Base-by-base conservation (phyloP, 352 stramenopile genomes). In the Thalassiosira exigua region DNA sequence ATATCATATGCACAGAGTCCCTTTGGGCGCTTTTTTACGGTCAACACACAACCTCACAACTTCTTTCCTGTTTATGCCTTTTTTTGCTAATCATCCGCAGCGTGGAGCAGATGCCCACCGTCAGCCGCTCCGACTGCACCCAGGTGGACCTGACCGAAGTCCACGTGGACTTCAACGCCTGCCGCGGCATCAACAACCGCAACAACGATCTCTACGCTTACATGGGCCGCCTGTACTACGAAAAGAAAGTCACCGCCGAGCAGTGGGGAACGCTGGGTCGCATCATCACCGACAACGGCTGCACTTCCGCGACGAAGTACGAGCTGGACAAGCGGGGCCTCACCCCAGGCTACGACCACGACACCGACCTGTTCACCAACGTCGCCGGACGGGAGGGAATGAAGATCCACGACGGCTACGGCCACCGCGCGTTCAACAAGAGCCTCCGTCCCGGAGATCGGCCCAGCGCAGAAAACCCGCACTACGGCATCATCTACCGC, bases 121-220 rank as follows among this genome's bases (percentile, higher is more conserved):
- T 84, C 3, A 79, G 56, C 21, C 53, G 79, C 5, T 70, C 60
- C 27, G 79, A 87, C 46, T 87, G 79, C 52, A 87, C 79, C 41
- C 39, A 87, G 65, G 60, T 84, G 33, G 60, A 81, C 42, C 12
- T 84, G 3, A 71, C 59, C 14, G 17, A 0, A 19, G 50, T 87
- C 21, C 22, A 74, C n/a, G 46, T 88, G 3, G 57, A 83, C 19
- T 88, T 86, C 67, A 85, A 85, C 27, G 71, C 81, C 53, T 88
- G 81, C 58, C 60, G 76, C 48, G 80, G 80, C 27, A 84, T 74
- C 21, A 67, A 78, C 21, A 61, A 64, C 22, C 30, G 69, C 5
- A 87, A 85, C 66, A 87, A 87, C 36, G 75, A 87, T 61, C 60
- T 87, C 2, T 79, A 60, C 58, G 64, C 74, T 12, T 87, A 87